Percentiles rank a stretch among this genome's conserved stretches.
phyloP scores from a whole-genome alignment of 1,139 yeast species.

The Lodderomyces beijingensis region DNA sequence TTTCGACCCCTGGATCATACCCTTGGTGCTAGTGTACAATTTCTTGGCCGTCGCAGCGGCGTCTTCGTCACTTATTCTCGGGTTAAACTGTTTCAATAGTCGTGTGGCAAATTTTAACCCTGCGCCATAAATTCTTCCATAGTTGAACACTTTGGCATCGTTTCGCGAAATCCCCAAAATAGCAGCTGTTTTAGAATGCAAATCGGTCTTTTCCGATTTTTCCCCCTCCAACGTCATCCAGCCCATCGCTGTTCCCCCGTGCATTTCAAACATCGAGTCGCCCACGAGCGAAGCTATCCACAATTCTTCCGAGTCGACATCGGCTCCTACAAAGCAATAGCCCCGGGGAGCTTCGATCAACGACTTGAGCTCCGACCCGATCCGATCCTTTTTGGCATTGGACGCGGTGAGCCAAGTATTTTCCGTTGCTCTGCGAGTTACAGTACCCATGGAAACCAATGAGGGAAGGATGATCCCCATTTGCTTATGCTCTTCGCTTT shows the following conservation, averaged over 20 bases:
- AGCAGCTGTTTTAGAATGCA: slow-evolving; percentile 90
- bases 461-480: slow-evolving; percentile 81
- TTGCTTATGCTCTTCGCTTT: slow-evolving; percentile 20
- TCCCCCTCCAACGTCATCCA: slow-evolving; percentile 99
- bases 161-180: slow-evolving; percentile 86
- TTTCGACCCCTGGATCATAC: slow-evolving; percentile 34
- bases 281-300: slow-evolving; percentile 98
- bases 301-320: slow-evolving; percentile 95
- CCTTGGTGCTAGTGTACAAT: slow-evolving; percentile 82
- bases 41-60: slow-evolving; percentile 65
- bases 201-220: slow-evolving; percentile 83
- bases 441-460: slow-evolving; percentile 90
- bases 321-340: slow-evolving; percentile 92
- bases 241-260: slow-evolving; percentile 95
- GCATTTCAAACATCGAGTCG: slow-evolving; percentile 81
- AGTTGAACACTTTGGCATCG: slow-evolving; percentile 93
- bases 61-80: slow-evolving; percentile 59
- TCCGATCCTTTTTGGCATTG: slow-evolving; percentile 76
- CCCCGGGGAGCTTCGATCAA: slow-evolving; percentile 86
- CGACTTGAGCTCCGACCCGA: slow-evolving; percentile 92
- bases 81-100: slow-evolving; percentile 76
- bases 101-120: slow-evolving; percentile 88
- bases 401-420: slow-evolving; percentile 98
- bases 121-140: slow-evolving; percentile 97
- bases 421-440: slow-evolving; percentile 94